Percentiles rank a stretch among this genome's conserved stretches.
Conservation (phyloP, 1,284 basidiomycete species). For the Psilocybe mexicana region DNA sequence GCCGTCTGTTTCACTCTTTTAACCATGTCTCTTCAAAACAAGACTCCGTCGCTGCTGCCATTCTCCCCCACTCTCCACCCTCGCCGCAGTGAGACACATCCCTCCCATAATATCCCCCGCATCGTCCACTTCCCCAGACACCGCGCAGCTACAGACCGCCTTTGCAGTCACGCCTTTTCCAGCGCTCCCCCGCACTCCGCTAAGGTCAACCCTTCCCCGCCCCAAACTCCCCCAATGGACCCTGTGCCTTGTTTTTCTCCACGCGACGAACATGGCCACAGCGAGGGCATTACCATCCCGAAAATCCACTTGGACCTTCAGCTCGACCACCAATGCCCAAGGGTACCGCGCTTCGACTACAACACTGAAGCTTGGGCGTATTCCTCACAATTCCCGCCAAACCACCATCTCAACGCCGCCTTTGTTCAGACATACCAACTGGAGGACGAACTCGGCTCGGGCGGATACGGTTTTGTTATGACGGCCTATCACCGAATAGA, state of each 20-base stretch:
- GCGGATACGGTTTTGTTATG: constrained; percentile 93
- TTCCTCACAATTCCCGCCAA: constrained; percentile 60
- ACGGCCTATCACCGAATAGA: constrained; percentile 62
- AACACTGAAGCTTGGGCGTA: constrained; percentile 40
- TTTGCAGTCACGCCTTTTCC: neutral
- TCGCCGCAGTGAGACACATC: neutral
- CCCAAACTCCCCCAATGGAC: neutral
- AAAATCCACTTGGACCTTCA: constrained; percentile 11
- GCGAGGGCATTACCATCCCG: neutral
- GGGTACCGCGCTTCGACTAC: constrained; percentile 12
- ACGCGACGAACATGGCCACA: neutral
- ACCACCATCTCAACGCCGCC: constrained; percentile 62
- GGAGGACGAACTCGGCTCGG: constrained; percentile 81
- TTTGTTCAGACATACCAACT: constrained; percentile 73
- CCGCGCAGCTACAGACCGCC: constrained; percentile 10
- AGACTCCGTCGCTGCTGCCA: neutral
- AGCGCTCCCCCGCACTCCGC: neutral
- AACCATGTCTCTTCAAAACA: constrained; percentile 7
- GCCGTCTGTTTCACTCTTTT: constrained; percentile 9
- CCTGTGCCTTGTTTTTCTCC: constrained; percentile 4
- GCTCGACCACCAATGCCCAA: constrained; percentile 3
- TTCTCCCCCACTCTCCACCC: neutral
- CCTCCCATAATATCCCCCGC: neutral
- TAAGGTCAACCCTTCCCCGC: neutral
- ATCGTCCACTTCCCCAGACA: constrained; percentile 1